Evolutionary conservation across 108 stramenopile species (phyloP).

Genomic region (Skeletonema potamos): DNA sequence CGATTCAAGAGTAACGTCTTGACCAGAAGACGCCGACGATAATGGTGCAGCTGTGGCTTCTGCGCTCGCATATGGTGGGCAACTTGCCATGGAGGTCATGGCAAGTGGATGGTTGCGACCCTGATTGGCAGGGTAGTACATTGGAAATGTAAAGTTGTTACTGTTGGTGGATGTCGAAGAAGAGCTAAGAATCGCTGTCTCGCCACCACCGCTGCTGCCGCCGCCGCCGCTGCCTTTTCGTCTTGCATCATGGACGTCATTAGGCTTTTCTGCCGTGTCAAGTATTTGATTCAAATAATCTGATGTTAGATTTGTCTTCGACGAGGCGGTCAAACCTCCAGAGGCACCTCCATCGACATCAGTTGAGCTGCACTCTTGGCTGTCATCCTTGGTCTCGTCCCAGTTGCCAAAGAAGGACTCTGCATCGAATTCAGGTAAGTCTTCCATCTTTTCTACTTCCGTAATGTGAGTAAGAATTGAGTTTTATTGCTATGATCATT

Average conservation of each 20-base stretch:
- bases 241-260: background rate
- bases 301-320: background rate
- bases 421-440: slow-evolving; percentile 2
- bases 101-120: slow-evolving; percentile 22
- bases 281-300: background rate
- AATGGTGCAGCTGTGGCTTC: background rate
- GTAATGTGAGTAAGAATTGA: no score
- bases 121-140: background rate
- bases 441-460: background rate
- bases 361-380: background rate
- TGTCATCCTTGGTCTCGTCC: background rate
- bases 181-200: background rate
- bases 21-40: background rate
- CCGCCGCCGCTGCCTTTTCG: background rate
- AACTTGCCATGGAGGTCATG: slow-evolving; percentile 31
- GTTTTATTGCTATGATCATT: background rate
- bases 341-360: background rate
- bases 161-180: background rate
- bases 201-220: background rate
- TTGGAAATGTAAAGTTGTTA: slow-evolving; percentile 1
- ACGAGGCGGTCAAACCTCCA: background rate
- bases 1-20: background rate
- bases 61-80: slow-evolving; percentile 12
- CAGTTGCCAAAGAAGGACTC: background rate
- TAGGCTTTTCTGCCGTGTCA: background rate